Evolutionary conservation across 2,329 filamentous ascomycete genomes (phyloP).

Genomic region (Moelleriella libera): DNA sequence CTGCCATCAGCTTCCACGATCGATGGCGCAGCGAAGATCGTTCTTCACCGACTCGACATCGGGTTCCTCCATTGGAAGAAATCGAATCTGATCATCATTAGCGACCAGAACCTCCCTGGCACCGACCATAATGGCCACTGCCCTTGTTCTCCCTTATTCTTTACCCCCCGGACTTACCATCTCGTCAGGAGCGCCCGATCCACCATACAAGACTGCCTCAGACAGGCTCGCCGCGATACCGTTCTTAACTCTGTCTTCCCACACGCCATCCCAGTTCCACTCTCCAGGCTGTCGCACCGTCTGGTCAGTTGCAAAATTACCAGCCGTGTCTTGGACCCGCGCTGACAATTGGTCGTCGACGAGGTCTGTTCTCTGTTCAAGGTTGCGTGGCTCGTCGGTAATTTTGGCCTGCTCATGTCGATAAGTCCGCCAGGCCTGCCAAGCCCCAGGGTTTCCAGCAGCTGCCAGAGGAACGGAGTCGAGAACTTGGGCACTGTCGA

Average conservation of each 20-base stretch:
- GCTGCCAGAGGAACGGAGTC: conserved; percentile 69
- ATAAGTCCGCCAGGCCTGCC: conserved; percentile 82
- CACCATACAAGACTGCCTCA: conserved; percentile 67
- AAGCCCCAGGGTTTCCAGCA: conserved; percentile 80
- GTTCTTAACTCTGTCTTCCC: conserved; percentile 77
- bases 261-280: conserved; percentile 98
- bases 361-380: neutral
- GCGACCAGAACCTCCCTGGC: no score
- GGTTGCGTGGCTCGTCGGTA: conserved; percentile 1
- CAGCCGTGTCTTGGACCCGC: neutral
- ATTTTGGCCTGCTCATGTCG: conserved; percentile 24
- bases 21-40: conserved; percentile 39
- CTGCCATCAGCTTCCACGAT: conserved; percentile 11
- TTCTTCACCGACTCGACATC: conserved; percentile 44
- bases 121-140: no score
- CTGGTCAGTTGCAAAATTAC: conserved; percentile 2
- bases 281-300: conserved; percentile 44
- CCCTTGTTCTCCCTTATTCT: neutral
- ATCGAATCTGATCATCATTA: conserved; percentile 40
- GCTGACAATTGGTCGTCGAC: neutral
- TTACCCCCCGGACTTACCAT: conserved; percentile 38
- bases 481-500: conserved; percentile 63
- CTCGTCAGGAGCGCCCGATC: conserved; percentile 48
- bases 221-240: conserved; percentile 64
- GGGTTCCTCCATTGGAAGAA: conserved; percentile 46